Base-by-base conservation (phyloP, 805 yeast species). In the Myxozyma melibiosi region DNA sequence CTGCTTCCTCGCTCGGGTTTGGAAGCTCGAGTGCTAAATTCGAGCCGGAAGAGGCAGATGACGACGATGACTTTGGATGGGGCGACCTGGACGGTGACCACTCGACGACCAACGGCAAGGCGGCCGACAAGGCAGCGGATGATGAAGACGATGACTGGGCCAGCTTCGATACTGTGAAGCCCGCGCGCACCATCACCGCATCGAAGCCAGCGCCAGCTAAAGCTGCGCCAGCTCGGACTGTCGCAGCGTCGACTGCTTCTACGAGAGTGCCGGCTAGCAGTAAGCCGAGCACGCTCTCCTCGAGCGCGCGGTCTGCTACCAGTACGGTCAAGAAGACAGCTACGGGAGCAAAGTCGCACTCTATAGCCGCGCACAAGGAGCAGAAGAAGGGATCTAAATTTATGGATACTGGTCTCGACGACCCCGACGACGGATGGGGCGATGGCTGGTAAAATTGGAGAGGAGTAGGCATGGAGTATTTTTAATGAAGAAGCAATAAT, bases 1-100 rank as follows among this genome's bases (percentile, higher is more conserved):
- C 60, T 11, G 41, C 50, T 18, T 53, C 51, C 27, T 40, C 57
- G 31, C 39, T 51, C 22, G 61, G 54, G 8, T 56, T 52, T 49
- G 53, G 53, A 20, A 53, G 58, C 40, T 44, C 37, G 20, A 44
- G 33, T 16, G 42, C 50, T 4, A 46, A 31, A 33, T 50, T 53
- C 28, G 53, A 43, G 13, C 49, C 53, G 11, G 67, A 61, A 40
- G 66, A 62, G 14, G 64, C 45, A n/a, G 67, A 62, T n/a, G 68
- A 63, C 35, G 65, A 61, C n/a, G 71, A 62, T 25, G 67, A 64
- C n/a, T 74, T 66, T 31, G 72, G 66, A 16, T 73, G 76, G 73
- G 71, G 64, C 28, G 62, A 35, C 7, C 37, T 53, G 25, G 64
- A 58, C 25, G 58, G 35, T n/a, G 43, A 58, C 42, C 57, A 45